A percentile compares a stretch with the other conserved stretches of the same genome.
These are phyloP conservation scores for Haberlea rhodopensis DNA, from an alignment of 257 asterid species.

Conservation along the genomic window DNA sequence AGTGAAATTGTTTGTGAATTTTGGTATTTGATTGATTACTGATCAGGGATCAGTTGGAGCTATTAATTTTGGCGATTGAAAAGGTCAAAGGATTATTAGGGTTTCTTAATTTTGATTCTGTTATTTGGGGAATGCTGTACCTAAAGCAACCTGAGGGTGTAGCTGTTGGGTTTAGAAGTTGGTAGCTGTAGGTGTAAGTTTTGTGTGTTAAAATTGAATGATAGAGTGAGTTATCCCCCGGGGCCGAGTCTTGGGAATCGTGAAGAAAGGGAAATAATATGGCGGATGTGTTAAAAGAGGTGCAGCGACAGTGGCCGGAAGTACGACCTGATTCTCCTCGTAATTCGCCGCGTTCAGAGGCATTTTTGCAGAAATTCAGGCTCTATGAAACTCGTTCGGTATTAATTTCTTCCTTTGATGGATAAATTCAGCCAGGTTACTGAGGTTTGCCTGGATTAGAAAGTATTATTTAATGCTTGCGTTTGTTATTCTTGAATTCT, in stretches of 20 bases:
- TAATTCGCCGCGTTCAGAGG: conserved; percentile 38
- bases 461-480: conserved; percentile 19
- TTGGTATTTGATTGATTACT: conserved; percentile 5
- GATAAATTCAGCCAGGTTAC: conserved; percentile 20
- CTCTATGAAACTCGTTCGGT: conserved; percentile 94
- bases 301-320: conserved; percentile 34
- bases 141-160: conserved; percentile 53
- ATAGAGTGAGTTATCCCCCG: conserved; percentile 82
- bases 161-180: conserved; percentile 35
- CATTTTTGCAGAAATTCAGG: conserved; percentile 86
- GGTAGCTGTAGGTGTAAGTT: conserved; percentile 27
- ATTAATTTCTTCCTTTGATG: conserved; percentile 23
- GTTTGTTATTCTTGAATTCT: conserved; percentile 9
- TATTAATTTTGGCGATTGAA: conserved; percentile 29
- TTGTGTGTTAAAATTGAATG: conserved; percentile 49
- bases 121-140: conserved; percentile 47
- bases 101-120: conserved; percentile 12
- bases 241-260: conserved; percentile 84
- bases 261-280: conserved; percentile 27
- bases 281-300: conserved; percentile 45
- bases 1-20: conserved; percentile 2
- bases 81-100: conserved; percentile 22
- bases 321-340: conserved; percentile 33
- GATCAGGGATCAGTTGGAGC: conserved; percentile 36
- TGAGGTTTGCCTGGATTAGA: conserved; percentile 17